Base-by-base conservation (phyloP, 345 rosid species). In the Theobroma cacao region DNA sequence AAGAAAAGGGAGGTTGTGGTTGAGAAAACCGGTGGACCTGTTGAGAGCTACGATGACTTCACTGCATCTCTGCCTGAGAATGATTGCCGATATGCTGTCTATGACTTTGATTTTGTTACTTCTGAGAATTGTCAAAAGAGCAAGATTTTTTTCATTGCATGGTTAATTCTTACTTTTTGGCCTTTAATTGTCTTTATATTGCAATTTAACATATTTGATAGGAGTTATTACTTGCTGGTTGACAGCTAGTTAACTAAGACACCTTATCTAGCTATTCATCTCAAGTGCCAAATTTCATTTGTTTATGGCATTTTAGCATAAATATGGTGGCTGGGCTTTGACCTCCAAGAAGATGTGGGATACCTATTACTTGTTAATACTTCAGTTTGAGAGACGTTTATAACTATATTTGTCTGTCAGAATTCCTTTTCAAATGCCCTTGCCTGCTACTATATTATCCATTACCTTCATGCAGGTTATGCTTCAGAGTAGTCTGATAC, bases 121-220 rank as follows among this genome's bases (percentile, higher is more conserved):
- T 82, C 88, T 12, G 96, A 92, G 82, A 92, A 90, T 81, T 92
- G 96, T 63, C 94, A 82, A 58, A 92, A 90, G 87, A 91, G 96
- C 89, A 87, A 91, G 80, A 91, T 91, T 78, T 91, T 88, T 90
- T 92, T 90, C 84, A 80, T 90, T 56, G 91, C 97, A 59, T 92
- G 97, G 94, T 92, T 81, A 56, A 86, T 22, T 78, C 61, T 75
- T 43, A n/a, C n/a, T n/a, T n/a, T n/a, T n/a, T n/a, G n/a, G 4
- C 76, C 62, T 76, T 70, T 33, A 30, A 5, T 31, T 71, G 9
- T 31, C 61, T 40, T 43, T 26, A 14, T 45, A 11, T 30, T 61
- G 36, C 28, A 38, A 7, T 28, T 60, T 34, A 75, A 58, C 2
- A 26, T 28, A 61, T 61, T 75, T 60, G 59, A 45, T 61, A n/a